These are phyloP conservation scores for Lepidium campestre DNA, from an alignment of 441 rosid species.

Conservation along the genomic window DNA sequence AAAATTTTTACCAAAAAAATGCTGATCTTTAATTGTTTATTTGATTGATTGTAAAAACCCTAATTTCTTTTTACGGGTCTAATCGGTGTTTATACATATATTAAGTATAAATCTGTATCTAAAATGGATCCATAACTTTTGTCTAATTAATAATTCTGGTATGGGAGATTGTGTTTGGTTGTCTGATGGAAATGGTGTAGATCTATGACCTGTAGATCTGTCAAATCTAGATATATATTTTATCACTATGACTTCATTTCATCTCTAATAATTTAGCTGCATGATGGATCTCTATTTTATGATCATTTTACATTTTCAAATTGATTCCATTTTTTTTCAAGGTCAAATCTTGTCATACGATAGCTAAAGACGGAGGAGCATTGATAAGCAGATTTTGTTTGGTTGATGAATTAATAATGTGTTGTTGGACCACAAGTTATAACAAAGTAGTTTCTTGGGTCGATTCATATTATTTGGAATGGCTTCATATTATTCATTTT, in stretches of 20 bases:
- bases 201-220: conserved; percentile 20
- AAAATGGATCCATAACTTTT: neutral
- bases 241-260: neutral
- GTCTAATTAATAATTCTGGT: neutral
- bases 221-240: neutral
- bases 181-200: conserved; percentile 1
- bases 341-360: neutral
- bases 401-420: conserved; percentile 9
- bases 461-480: conserved; percentile 7
- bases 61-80: neutral
- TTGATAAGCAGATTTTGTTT: neutral
- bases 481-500: neutral
- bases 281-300: neutral
- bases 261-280: neutral
- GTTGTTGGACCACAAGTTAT: conserved; percentile 23
- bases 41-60: conserved; percentile 1
- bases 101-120: neutral
- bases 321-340: neutral
- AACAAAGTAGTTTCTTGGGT: conserved; percentile 7
- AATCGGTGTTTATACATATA: neutral
- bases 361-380: neutral
- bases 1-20: too few species aligned
- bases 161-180: conserved; percentile 21
- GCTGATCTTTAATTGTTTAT: neutral
- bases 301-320: neutral